Conservation (phyloP, 192 early-diverging fungal genomes). For the Coemansia javaensis region DNA sequence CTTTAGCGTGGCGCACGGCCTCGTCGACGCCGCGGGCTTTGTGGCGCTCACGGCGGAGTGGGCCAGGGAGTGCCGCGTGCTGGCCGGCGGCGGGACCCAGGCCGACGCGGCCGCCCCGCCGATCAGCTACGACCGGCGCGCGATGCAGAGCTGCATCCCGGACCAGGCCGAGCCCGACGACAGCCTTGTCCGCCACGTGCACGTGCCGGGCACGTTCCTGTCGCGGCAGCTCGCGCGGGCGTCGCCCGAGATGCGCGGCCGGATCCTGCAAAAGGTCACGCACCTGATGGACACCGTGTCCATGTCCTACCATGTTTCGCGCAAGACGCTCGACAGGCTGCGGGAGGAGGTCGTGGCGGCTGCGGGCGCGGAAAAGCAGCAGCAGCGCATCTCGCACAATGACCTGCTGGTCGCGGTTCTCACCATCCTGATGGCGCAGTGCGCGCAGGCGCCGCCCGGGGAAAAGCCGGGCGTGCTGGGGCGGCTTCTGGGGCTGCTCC, state of each 20-base stretch:
- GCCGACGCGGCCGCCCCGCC: not conserved
- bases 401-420: slow-evolving; percentile 7
- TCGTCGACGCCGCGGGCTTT: slow-evolving; percentile 10
- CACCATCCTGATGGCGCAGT: slow-evolving; percentile 6
- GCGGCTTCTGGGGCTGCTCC: not conserved
- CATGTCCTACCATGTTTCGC: slow-evolving; percentile 8
- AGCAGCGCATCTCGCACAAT: slow-evolving; percentile 8
- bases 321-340: not conserved
- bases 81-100: not conserved
- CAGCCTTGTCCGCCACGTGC: not conserved
- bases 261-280: not conserved
- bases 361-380: no score
- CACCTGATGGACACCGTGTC: not conserved
- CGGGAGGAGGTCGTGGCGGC: not conserved
- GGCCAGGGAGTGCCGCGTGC: not conserved
- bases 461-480: not conserved
- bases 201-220: not conserved
- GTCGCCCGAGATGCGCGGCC: slow-evolving; percentile 9
- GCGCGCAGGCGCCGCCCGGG: not conserved
- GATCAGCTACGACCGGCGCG: not conserved
- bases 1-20: not conserved
- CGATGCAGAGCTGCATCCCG: not conserved
- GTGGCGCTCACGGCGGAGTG: slow-evolving; percentile 11
- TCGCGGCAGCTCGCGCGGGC: slow-evolving; percentile 4
- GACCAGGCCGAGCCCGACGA: not conserved